Conservation (phyloP, 495 filamentous ascomycete species). For the Talaromyces thailandensis region DNA sequence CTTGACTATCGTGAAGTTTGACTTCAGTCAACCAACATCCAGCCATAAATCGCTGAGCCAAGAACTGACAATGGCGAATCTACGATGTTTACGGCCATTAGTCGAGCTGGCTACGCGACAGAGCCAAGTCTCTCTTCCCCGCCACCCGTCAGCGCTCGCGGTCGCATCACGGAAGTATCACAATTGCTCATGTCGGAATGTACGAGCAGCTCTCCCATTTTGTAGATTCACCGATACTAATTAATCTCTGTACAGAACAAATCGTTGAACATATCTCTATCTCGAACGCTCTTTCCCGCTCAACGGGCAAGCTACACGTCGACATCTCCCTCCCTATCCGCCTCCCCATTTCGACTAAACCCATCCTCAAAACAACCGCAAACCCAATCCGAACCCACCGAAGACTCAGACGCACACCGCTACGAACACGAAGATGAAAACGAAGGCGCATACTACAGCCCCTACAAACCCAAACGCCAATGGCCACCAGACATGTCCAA, state of each 20-base stretch:
- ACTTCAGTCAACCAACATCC: not conserved
- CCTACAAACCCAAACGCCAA: constrained; percentile 69
- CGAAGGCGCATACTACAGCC: constrained; percentile 33
- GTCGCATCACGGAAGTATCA: constrained; percentile 16
- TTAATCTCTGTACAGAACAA: not conserved
- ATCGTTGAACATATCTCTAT: not conserved
- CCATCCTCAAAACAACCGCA: constrained; percentile 12
- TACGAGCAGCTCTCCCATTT: not conserved
- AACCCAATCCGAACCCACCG: not conserved
- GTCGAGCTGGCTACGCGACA: not conserved
- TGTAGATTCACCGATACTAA: not conserved
- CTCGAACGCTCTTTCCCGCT: not conserved
- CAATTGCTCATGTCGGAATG: constrained; percentile 4
- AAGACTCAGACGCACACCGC: not conserved
- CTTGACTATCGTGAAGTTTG: not conserved
- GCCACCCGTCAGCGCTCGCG: constrained; percentile 58
- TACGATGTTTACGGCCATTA: not conserved
- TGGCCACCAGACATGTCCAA: constrained; percentile 92
- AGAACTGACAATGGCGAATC: not conserved
- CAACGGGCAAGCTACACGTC: not conserved
- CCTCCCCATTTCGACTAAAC: not conserved
- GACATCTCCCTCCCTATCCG: not conserved
- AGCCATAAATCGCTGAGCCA: not conserved
- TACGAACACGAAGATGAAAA: not conserved
- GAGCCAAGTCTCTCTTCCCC: constrained; percentile 19